Evolutionary conservation across 176 grass and related monocot genomes (phyloP), one percentile per base, ranked within the genome.

Genomic region (Oryza meridionalis): DNA sequence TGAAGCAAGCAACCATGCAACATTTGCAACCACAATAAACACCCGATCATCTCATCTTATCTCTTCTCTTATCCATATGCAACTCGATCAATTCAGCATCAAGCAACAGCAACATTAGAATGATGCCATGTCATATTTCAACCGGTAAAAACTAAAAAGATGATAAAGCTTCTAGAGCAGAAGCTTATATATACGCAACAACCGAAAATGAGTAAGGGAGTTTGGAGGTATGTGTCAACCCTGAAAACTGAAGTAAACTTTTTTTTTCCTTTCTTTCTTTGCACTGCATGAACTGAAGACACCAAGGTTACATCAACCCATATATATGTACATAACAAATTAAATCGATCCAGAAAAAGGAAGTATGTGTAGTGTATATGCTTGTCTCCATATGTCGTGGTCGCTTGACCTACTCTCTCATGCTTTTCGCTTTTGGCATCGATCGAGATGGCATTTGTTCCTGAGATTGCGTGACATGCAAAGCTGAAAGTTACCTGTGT

Each of bases 381-480:
- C 29, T 15, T 19, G n/a, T 77, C 73, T 64, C 16, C 2, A 71
- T 40, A 7, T 80, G 37, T 67, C 85, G 14, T 42, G 81, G 37
- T 81, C 72, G 19, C 76, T 42, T 65, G 72, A 81, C 44, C 77
- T 74, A 66, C 72, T 16, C 53, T 16, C 25, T 10, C 8, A 62
- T 62, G 5, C 64, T 69, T 69, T 67, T 55, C 27, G 35, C 75
- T 46, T 25, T 75, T 76, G 29, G 38, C 38, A 26, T 24, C 9
- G 26, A 42, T 42, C 7, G 42, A 43, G 47, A 86, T 22, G 70
- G 64, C 65, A 40, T 26, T 64, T 33, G 19, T 44, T 25, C 9
- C 17, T 21, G 35, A 66, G 82, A 43, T 86, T 61, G 83, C 88
- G 78, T 82, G 73, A 35, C 66, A 37, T 65, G 55, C 77, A 71